A percentile compares a stretch with the other conserved stretches of the same genome.
Evolutionary conservation across 192 early-diverging fungal genomes (phyloP).

Genomic region (Spinellus fusiger): DNA sequence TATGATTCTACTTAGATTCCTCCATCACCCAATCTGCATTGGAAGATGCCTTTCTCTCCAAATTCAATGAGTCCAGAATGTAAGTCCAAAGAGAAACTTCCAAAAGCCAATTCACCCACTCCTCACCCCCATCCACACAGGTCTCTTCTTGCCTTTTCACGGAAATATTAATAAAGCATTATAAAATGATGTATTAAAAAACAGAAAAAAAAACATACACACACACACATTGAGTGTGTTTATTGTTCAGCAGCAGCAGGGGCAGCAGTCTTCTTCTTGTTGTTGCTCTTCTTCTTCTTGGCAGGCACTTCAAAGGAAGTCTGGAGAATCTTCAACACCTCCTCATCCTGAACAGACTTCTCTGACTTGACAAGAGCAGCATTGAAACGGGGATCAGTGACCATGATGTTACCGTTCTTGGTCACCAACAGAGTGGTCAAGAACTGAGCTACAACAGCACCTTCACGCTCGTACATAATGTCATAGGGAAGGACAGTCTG

Average conservation of each 20-base stretch:
- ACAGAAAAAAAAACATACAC: no score
- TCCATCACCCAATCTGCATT: slow-evolving; percentile 49
- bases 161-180: slow-evolving; percentile 4
- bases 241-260: not conserved
- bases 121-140: not conserved
- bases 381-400: slow-evolving; percentile 75
- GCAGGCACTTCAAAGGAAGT: slow-evolving; percentile 40
- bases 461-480: slow-evolving; percentile 79
- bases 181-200: not conserved
- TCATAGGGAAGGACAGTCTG: slow-evolving; percentile 75
- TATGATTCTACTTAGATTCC: slow-evolving; percentile 33
- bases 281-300: slow-evolving; percentile 50
- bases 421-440: slow-evolving; percentile 89
- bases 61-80: slow-evolving; percentile 45
- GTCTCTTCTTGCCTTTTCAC: slow-evolving; percentile 14
- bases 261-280: slow-evolving; percentile 35
- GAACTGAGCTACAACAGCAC: slow-evolving; percentile 77
- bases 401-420: slow-evolving; percentile 80
- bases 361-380: slow-evolving; percentile 74
- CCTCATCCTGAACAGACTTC: slow-evolving; percentile 77
- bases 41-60: slow-evolving; percentile 48
- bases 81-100: slow-evolving; percentile 13
- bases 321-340: slow-evolving; percentile 68
- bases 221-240: no score
- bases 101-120: no score